A percentile compares a stretch with the other conserved stretches of the same genome.
phyloP scores from a whole-genome alignment of 768 basidiomycete species.

The Mycena haematopus region DNA sequence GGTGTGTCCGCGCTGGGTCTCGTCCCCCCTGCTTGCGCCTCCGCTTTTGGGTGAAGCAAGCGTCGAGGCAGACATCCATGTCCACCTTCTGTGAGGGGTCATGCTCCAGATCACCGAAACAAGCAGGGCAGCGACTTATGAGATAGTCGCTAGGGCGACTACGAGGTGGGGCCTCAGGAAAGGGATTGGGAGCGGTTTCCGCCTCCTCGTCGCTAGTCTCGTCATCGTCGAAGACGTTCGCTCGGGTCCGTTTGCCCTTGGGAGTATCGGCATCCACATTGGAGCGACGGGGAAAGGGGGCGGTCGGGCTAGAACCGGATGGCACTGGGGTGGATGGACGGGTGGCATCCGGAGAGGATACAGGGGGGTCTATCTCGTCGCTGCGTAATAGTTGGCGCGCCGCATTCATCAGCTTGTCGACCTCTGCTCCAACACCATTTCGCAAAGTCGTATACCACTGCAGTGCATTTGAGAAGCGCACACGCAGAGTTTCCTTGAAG shows the following conservation, averaged over 20 bases:
- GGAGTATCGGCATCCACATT: too few relatives aligned
- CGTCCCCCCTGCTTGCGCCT: slow-evolving; percentile 10
- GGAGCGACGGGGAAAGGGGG: too few relatives aligned
- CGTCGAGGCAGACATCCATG: slow-evolving; percentile 40
- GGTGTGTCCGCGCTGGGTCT: slow-evolving; percentile 30
- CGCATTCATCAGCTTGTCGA: not conserved
- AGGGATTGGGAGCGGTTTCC: not conserved
- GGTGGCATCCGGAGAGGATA: too few relatives aligned
- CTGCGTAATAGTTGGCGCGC: not conserved
- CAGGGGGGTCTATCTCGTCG: not conserved
- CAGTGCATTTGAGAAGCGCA: not conserved
- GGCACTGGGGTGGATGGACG: too few relatives aligned
- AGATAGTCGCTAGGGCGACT: slow-evolving; percentile 33
- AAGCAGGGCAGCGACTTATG: slow-evolving; percentile 33
- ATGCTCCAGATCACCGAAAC: slow-evolving; percentile 34
- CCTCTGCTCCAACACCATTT: not conserved
- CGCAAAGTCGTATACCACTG: not conserved
- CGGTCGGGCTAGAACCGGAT: too few relatives aligned
- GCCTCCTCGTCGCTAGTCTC: too few relatives aligned
- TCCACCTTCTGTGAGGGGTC: slow-evolving; percentile 20
- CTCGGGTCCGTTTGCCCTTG: too few relatives aligned
- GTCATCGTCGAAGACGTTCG: too few relatives aligned
- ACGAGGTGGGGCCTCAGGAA: not conserved
- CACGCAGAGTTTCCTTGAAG: not conserved
- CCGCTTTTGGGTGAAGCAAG: slow-evolving; percentile 42